Evolutionary conservation across 2,329 filamentous ascomycete species (phyloP).

Genomic region (Anthostomella pinea): DNA sequence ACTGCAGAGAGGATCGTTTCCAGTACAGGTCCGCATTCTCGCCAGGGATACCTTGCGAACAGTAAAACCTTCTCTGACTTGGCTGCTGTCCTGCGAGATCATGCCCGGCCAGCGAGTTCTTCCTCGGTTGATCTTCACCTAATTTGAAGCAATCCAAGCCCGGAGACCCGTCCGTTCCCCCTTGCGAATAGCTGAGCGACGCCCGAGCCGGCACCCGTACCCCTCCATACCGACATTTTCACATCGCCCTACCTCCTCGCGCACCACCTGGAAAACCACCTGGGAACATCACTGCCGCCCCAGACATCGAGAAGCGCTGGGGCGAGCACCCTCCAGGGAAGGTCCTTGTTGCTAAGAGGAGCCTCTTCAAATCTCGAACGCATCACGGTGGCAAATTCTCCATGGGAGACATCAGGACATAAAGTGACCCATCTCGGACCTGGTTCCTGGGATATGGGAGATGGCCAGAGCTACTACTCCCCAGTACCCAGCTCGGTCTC

Average conservation of each 20-base stretch:
- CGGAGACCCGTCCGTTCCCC: conserved; percentile 16
- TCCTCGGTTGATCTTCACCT: conserved; percentile 23
- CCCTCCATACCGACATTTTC: conserved; percentile 12
- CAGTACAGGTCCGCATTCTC: conserved; percentile 16
- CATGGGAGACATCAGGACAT: conserved; percentile 17
- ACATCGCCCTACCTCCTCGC: conserved; percentile 4
- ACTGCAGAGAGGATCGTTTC: conserved; percentile 13
- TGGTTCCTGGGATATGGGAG: conserved; percentile 6
- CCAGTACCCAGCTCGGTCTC: neutral
- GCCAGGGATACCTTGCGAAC: conserved; percentile 20
- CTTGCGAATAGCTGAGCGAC: conserved; percentile 19
- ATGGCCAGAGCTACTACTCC: conserved; percentile 12
- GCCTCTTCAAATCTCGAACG: conserved; percentile 13
- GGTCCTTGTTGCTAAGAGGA: conserved; percentile 18
- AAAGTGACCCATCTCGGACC: conserved; percentile 20
- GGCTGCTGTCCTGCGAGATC: conserved; percentile 16
- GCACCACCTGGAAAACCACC: conserved; percentile 14
- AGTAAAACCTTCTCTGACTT: conserved; percentile 15
- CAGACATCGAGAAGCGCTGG: conserved; percentile 19
- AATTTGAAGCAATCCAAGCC: conserved; percentile 15
- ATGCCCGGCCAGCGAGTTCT: conserved; percentile 12
- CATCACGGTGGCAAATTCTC: conserved; percentile 20
- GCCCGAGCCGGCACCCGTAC: conserved; percentile 19
- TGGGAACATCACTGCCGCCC: conserved; percentile 3
- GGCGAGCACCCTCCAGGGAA: conserved; percentile 19